A percentile compares a stretch with the other conserved stretches of the same genome.
Evolutionary conservation across 225 moss, liverwort and hornwort genomes (phyloP).

Genomic region (Asterella californica): DNA sequence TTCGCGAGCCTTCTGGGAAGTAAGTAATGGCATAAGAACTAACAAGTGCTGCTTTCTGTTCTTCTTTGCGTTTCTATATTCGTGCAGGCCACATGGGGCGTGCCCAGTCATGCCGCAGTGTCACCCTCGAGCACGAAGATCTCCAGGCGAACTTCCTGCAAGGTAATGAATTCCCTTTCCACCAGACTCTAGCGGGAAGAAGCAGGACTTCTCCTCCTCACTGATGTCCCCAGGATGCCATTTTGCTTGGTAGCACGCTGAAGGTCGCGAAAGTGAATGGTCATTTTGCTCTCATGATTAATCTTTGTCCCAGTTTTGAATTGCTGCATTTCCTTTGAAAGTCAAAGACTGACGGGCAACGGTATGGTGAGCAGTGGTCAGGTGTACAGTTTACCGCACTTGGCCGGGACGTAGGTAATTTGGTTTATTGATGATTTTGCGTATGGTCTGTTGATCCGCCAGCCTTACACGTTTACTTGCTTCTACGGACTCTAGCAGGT

Average conservation of each 20-base stretch:
- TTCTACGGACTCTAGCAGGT: conserved; percentile 22
- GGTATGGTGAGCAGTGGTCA: no score
- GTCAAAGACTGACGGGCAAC: not conserved
- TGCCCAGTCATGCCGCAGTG: conserved; percentile 23
- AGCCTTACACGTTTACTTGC: not conserved
- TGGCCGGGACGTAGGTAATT: not conserved
- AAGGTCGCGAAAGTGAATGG: not conserved
- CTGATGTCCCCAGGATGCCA: not conserved
- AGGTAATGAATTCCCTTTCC: conserved; percentile 23
- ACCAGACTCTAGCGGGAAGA: not conserved
- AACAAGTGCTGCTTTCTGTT: not conserved
- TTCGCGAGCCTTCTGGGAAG: not conserved
- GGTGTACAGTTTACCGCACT: not conserved
- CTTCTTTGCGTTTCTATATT: not conserved
- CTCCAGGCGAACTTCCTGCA: conserved; percentile 20
- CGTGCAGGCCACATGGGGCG: conserved; percentile 28
- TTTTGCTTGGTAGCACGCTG: not conserved
- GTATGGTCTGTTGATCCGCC: not conserved
- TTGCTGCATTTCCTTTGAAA: not conserved
- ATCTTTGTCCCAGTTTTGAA: not conserved
- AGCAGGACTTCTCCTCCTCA: not conserved
- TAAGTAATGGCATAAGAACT: not conserved
- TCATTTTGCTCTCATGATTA: not conserved
- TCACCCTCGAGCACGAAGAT: conserved; percentile 26
- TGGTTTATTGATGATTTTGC: not conserved